phyloP scores from a whole-genome alignment of 257 asterid genomes.

The Solanum appendiculatum region DNA sequence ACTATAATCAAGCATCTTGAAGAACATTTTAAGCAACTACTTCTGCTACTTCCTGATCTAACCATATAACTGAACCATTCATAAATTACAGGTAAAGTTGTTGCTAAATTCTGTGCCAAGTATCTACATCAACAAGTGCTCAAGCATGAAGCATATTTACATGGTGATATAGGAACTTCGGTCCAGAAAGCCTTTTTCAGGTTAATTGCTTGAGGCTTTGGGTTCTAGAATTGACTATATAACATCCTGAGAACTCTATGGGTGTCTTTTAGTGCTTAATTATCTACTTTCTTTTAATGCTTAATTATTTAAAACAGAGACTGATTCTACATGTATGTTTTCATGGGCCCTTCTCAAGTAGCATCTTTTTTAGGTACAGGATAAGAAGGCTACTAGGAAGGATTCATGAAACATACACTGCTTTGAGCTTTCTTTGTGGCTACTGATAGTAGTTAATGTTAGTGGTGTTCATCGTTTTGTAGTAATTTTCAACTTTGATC shows the following conservation, averaged over 20 bases:
- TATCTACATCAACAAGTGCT: conserved; percentile 93
- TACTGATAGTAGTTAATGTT: background rate
- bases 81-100: conserved; percentile 73
- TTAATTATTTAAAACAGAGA: background rate
- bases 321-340: background rate
- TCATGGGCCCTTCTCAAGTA: background rate
- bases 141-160: conserved; percentile 73
- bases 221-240: background rate
- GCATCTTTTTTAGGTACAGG: background rate
- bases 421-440: background rate
- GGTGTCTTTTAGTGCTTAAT: background rate
- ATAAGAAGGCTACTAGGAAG: background rate
- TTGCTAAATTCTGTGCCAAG: conserved; percentile 96
- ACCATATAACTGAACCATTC: conserved; percentile 2
- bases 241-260: background rate
- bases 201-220: conserved; percentile 21
- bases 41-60: background rate
- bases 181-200: conserved; percentile 82
- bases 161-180: conserved; percentile 85
- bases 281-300: background rate
- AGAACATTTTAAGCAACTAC: background rate
- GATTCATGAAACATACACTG: background rate
- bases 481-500: background rate
- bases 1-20: background rate
- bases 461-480: background rate